Conservation (phyloP, 208 protist genomes). For the Leishmania arabica region DNA sequence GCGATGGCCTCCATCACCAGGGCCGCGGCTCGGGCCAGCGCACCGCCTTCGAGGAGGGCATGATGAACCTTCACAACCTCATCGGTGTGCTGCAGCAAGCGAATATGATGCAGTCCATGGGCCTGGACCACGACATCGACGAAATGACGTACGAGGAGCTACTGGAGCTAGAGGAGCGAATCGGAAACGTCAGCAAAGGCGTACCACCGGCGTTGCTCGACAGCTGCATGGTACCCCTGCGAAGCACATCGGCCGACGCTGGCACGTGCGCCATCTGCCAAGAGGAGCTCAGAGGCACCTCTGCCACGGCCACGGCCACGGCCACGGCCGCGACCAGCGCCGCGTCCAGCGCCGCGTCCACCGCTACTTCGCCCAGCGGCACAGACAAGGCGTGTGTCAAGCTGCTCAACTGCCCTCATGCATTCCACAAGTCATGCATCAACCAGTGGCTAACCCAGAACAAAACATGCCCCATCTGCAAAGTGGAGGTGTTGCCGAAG, state of each 20-base stretch:
- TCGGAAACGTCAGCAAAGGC: constrained; percentile 84
- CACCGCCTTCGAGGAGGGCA: constrained; percentile 12
- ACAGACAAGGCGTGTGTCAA: constrained; percentile 21
- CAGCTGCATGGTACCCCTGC: constrained; percentile 31
- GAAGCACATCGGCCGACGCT: constrained; percentile 27
- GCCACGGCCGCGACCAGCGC: background rate
- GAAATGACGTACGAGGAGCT: constrained; percentile 91
- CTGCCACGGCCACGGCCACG: constrained; percentile 11
- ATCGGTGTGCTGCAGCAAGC: constrained; percentile 38
- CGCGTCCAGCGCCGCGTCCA: background rate
- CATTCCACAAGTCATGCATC: constrained; percentile 80
- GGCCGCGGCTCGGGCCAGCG: constrained; percentile 8
- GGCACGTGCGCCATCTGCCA: constrained; percentile 69
- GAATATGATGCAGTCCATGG: constrained; percentile 56
- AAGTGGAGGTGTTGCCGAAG: constrained; percentile 52
- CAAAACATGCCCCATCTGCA: constrained; percentile 80
- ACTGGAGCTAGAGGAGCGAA: constrained; percentile 78
- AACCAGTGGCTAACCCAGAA: constrained; percentile 58
- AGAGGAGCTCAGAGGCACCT: constrained; percentile 34
- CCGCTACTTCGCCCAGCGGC: background rate
- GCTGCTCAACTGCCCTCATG: constrained; percentile 63
- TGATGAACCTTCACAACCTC: constrained; percentile 30
- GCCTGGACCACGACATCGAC: constrained; percentile 72
- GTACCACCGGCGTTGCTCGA: constrained; percentile 41
- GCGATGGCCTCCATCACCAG: background rate